Conservation (phyloP, 2,329 filamentous ascomycete species). For the Trichoderma sp. region DNA sequence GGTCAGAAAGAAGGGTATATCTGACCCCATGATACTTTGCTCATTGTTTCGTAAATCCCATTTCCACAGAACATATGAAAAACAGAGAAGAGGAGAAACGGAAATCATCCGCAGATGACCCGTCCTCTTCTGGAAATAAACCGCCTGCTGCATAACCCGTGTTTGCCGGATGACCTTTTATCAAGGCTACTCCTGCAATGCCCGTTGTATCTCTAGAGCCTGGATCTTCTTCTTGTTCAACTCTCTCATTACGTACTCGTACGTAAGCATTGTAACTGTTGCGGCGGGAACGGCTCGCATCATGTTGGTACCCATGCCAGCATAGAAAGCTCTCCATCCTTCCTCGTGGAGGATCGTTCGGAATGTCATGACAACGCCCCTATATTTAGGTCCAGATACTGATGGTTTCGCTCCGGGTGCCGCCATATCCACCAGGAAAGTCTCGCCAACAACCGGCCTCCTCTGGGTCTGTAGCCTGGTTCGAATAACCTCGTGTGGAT, state of each 20-base stretch:
- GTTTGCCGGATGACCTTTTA: no score
- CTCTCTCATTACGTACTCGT: slow-evolving; percentile 69
- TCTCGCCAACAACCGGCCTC: slow-evolving; percentile 58
- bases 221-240: slow-evolving; percentile 44
- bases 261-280: slow-evolving; percentile 96
- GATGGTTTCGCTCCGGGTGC: slow-evolving; percentile 24
- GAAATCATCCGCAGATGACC: neutral
- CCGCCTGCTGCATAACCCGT: neutral
- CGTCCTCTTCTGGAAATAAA: neutral
- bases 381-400: slow-evolving; percentile 55
- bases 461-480: slow-evolving; percentile 93
- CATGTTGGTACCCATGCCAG: slow-evolving; percentile 96
- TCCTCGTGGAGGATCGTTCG: slow-evolving; percentile 84
- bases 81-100: neutral
- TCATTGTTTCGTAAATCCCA: slow-evolving; percentile 3
- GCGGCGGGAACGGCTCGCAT: slow-evolving; percentile 92
- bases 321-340: slow-evolving; percentile 95
- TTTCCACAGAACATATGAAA: neutral
- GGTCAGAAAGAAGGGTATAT: slow-evolving; percentile 7
- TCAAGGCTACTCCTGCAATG: slow-evolving; percentile 26
- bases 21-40: slow-evolving; percentile 6
- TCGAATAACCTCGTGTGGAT: slow-evolving; percentile 93
- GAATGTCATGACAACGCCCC: slow-evolving; percentile 76
- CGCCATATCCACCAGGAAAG: slow-evolving; percentile 43
- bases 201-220: slow-evolving; percentile 35